phyloP scores from a whole-genome alignment of 495 filamentous ascomycete genomes.

The Aspergillus baeticus region DNA sequence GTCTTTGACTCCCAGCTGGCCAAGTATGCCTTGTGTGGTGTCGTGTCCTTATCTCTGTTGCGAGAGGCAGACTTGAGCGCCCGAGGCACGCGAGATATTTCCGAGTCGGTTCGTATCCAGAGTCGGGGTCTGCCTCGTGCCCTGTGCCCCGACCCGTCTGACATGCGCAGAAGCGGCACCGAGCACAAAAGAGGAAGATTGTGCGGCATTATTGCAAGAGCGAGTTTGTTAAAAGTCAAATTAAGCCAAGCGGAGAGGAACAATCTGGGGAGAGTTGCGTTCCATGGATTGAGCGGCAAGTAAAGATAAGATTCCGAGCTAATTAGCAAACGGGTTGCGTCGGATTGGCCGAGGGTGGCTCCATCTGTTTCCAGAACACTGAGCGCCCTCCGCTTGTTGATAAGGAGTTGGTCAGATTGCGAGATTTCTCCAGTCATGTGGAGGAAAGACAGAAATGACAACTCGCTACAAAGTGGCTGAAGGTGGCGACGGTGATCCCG shows the following conservation, averaged over 20 bases:
- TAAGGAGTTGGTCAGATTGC: not conserved
- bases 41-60: too few species aligned
- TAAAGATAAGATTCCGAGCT: not conserved
- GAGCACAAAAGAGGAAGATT: not conserved
- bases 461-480: too few species aligned
- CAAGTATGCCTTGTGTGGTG: not conserved
- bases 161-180: not conserved
- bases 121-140: constrained; percentile 1
- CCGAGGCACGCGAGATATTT: not conserved
- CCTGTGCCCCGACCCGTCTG: not conserved
- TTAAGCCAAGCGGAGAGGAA: not conserved
- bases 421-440: too few species aligned
- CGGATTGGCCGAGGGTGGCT: not conserved
- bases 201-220: too few species aligned
- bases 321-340: not conserved
- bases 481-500: too few species aligned
- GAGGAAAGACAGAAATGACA: too few species aligned
- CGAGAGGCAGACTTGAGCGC: too few species aligned
- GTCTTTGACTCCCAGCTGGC: too few species aligned
- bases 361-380: not conserved
- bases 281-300: not conserved
- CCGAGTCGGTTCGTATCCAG: not conserved
- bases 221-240: too few species aligned
- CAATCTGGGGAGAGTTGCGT: not conserved
- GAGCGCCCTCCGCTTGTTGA: not conserved